These are phyloP conservation scores for Mycothermus thermophilus DNA, from an alignment of 495 filamentous ascomycete species.

Conservation along the genomic window DNA sequence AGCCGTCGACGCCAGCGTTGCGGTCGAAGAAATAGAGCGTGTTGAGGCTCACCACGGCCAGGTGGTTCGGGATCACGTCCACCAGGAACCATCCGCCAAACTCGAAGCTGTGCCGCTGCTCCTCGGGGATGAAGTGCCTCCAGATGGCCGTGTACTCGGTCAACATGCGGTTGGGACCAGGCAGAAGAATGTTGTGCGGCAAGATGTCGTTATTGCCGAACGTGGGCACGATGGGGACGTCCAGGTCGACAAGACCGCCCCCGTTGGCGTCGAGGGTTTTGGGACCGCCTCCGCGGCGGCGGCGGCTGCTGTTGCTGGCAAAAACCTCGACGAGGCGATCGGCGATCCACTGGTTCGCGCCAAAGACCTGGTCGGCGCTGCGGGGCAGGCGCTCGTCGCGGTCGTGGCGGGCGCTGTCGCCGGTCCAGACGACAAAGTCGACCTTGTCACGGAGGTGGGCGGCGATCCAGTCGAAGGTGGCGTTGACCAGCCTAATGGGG, in stretches of 20 bases:
- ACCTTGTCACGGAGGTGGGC: constrained; percentile 67
- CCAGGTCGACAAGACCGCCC: constrained; percentile 33
- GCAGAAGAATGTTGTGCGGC: constrained; percentile 84
- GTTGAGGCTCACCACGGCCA: constrained; percentile 91
- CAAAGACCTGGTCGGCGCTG: constrained; percentile 53
- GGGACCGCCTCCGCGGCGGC: too few relatives aligned
- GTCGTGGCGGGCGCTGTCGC: constrained; percentile 90
- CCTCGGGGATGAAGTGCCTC: constrained; percentile 79
- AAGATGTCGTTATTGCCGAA: constrained; percentile 97
- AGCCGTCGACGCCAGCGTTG: constrained; percentile 87
- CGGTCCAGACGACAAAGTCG: constrained; percentile 97
- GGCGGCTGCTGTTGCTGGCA: too few relatives aligned
- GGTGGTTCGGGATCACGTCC: constrained; percentile 74
- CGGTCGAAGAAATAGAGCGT: constrained; percentile 91
- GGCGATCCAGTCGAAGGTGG: constrained; percentile 86
- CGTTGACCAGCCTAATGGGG: constrained; percentile 65
- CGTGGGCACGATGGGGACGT: constrained; percentile 74
- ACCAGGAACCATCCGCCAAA: constrained; percentile 87
- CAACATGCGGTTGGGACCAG: constrained; percentile 77
- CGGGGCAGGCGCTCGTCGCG: constrained; percentile 78
- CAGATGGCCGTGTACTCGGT: constrained; percentile 59
- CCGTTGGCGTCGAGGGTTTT: too few relatives aligned
- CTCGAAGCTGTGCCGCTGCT: constrained; percentile 81
- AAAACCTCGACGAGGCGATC: constrained; percentile 66
- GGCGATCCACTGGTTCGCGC: constrained; percentile 60